A percentile compares a stretch with the other conserved stretches of the same genome.
Evolutionary conservation across 495 filamentous ascomycete species (phyloP).

Genomic region (Penicillium longicatenatum): DNA sequence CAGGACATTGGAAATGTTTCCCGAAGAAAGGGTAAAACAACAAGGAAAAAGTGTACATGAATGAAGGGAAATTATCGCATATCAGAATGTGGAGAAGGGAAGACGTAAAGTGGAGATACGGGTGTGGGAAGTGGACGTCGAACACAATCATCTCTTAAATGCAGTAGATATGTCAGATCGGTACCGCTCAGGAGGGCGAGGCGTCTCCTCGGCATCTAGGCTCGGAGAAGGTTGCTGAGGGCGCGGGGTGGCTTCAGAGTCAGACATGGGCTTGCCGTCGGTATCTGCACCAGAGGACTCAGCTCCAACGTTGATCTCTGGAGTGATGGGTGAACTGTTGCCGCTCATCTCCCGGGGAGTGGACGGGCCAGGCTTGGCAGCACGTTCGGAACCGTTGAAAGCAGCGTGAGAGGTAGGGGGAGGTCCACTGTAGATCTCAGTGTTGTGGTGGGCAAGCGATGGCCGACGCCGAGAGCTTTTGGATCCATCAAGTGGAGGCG

Average conservation of each 20-base stretch:
- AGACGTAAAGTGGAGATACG: constrained; percentile 9
- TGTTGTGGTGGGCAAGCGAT: constrained; percentile 26
- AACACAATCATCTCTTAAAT: not conserved
- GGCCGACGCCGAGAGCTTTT: constrained; percentile 22
- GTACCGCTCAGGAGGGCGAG: constrained; percentile 72
- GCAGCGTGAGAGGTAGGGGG: constrained; percentile 14
- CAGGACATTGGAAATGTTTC: constrained; percentile 13
- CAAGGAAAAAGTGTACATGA: constrained; percentile 25
- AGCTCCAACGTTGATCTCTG: constrained; percentile 26
- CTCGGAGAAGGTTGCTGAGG: constrained; percentile 37
- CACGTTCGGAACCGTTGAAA: constrained; percentile 4
- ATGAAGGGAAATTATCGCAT: constrained; percentile 18
- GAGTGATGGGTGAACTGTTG: constrained; percentile 30
- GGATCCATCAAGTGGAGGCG: constrained; percentile 16
- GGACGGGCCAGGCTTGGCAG: constrained; percentile 29
- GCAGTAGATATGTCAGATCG: constrained; percentile 41
- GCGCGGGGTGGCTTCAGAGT: constrained; percentile 44
- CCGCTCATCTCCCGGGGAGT: constrained; percentile 31
- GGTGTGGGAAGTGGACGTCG: not conserved
- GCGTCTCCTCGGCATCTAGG: constrained; percentile 65
- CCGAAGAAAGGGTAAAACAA: constrained; percentile 1
- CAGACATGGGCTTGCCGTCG: constrained; percentile 29
- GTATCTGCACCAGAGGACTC: constrained; percentile 28
- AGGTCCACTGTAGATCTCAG: constrained; percentile 27
- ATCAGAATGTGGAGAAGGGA: constrained; percentile 13